A percentile compares a stretch with the other conserved stretches of the same genome.
These are phyloP conservation scores for Astrephomene gubernaculifera DNA, from an alignment of 139 green algal species.

Conservation along the genomic window DNA sequence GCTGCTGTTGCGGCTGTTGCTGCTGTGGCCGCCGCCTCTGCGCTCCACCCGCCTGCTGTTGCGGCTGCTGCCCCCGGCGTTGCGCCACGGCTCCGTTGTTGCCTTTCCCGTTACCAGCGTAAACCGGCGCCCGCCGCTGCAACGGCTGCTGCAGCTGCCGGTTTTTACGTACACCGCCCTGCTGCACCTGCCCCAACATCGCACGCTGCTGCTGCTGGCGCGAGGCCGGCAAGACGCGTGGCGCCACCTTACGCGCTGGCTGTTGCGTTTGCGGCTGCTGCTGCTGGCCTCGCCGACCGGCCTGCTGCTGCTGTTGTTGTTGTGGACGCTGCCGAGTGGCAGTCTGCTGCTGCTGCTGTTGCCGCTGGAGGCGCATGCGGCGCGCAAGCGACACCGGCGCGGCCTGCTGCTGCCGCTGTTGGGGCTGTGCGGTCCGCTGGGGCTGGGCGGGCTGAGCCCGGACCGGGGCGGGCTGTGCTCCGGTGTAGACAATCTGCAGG, in stretches of 20 bases:
- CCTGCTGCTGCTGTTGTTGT: conserved; percentile 22
- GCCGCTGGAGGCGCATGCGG: conserved; percentile 25
- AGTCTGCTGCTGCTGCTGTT: background rate
- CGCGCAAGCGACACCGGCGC: conserved; percentile 4
- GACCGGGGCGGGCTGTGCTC: background rate
- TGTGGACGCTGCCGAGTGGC: too few species aligned
- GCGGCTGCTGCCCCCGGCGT: background rate
- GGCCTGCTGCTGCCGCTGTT: conserved; percentile 7
- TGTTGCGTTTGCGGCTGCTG: conserved; percentile 38
- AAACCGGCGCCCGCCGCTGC: conserved; percentile 20
- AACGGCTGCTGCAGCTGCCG: conserved; percentile 1
- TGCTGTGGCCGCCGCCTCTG: conserved; percentile 8
- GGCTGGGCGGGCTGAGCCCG: too few species aligned
- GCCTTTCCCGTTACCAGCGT: background rate
- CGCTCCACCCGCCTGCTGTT: conserved; percentile 1
- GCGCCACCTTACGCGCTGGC: background rate
- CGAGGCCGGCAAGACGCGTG: conserved; percentile 3
- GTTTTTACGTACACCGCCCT: conserved; percentile 36
- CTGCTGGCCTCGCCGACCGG: conserved; percentile 7
- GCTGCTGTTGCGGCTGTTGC: background rate
- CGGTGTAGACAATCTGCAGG: conserved; percentile 15
- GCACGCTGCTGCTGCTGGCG: conserved; percentile 16
- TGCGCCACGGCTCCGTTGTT: too few species aligned
- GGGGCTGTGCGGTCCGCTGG: too few species aligned
- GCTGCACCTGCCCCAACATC: conserved; percentile 20